These are phyloP conservation scores for Halophytophthora polymorphica DNA, from an alignment of 352 stramenopile species.

Conservation along the genomic window DNA sequence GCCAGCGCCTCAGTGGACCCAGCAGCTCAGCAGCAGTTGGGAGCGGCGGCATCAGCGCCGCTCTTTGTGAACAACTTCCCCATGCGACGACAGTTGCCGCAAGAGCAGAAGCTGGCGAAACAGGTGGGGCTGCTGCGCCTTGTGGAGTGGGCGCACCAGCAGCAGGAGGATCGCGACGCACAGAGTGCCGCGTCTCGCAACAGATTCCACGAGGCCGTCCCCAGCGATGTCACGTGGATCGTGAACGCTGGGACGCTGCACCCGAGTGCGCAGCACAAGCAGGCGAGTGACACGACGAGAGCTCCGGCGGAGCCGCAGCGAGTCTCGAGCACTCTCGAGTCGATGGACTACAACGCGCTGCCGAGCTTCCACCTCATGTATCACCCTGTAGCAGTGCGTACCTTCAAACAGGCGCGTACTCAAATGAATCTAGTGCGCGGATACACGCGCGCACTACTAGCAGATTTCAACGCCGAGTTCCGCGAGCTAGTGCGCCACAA, in stretches of 20 bases:
- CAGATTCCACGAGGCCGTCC: slow-evolving; percentile 54
- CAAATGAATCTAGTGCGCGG: slow-evolving; percentile 84
- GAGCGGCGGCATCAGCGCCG: background rate
- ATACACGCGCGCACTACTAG: slow-evolving; percentile 65
- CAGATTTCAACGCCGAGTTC: slow-evolving; percentile 88
- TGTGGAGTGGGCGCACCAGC: slow-evolving; percentile 61
- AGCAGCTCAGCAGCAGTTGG: background rate
- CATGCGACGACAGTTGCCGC: slow-evolving; percentile 49
- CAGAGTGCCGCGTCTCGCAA: slow-evolving; percentile 14
- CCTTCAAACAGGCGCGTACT: slow-evolving; percentile 73
- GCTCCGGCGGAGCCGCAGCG: background rate
- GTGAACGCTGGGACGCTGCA: slow-evolving; percentile 46
- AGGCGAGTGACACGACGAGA: background rate
- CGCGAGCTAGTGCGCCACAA: slow-evolving; percentile 71
- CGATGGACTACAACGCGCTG: slow-evolving; percentile 30
- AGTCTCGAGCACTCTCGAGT: background rate
- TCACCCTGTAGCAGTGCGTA: slow-evolving; percentile 80
- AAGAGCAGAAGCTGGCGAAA: slow-evolving; percentile 45
- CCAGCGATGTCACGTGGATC: slow-evolving; percentile 55
- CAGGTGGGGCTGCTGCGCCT: slow-evolving; percentile 61
- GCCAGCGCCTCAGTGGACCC: background rate
- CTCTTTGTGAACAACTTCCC: slow-evolving; percentile 83
- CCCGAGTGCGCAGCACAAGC: slow-evolving; percentile 20
- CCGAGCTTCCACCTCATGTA: slow-evolving; percentile 80
- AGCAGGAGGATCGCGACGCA: slow-evolving; percentile 37